phyloP scores from a whole-genome alignment of 805 yeast genomes.

The Wickerhamiella domercqiae region DNA sequence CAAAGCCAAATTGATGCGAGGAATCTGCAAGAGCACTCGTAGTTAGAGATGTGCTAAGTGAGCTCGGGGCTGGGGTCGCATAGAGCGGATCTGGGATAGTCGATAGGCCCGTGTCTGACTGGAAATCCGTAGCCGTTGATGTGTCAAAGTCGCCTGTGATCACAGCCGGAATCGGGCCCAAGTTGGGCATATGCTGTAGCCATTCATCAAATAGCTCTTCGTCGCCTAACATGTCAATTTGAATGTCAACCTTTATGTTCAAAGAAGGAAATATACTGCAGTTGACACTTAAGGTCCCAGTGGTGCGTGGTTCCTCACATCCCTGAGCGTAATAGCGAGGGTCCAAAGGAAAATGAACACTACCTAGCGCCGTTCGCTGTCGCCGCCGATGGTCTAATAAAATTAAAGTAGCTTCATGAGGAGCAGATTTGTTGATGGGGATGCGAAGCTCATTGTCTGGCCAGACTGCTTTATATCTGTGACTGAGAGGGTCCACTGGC shows the following conservation, averaged over 20 bases:
- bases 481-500: slow-evolving; percentile 19
- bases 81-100: neutral
- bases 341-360: slow-evolving; percentile 9
- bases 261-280: slow-evolving; percentile 13
- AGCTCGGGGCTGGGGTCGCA: neutral
- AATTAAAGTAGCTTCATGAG: slow-evolving; percentile 5
- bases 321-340: slow-evolving; percentile 4
- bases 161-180: neutral
- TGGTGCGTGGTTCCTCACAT: neutral
- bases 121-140: neutral
- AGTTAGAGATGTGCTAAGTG: neutral
- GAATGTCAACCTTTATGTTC: slow-evolving; percentile 14
- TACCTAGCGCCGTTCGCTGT: slow-evolving; percentile 16
- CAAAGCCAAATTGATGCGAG: slow-evolving; percentile 9
- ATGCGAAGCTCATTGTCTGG: slow-evolving; percentile 14
- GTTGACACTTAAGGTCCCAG: slow-evolving; percentile 7
- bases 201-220: slow-evolving; percentile 4
- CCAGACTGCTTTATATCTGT: slow-evolving; percentile 14
- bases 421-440: slow-evolving; percentile 4
- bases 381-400: slow-evolving; percentile 14
- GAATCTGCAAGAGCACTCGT: neutral
- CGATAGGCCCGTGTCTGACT: neutral
- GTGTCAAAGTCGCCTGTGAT: neutral
- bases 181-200: neutral
- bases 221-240: slow-evolving; percentile 3